phyloP scores from a whole-genome alignment of 1,284 basidiomycete species.

The Cerioporus squamosus region DNA sequence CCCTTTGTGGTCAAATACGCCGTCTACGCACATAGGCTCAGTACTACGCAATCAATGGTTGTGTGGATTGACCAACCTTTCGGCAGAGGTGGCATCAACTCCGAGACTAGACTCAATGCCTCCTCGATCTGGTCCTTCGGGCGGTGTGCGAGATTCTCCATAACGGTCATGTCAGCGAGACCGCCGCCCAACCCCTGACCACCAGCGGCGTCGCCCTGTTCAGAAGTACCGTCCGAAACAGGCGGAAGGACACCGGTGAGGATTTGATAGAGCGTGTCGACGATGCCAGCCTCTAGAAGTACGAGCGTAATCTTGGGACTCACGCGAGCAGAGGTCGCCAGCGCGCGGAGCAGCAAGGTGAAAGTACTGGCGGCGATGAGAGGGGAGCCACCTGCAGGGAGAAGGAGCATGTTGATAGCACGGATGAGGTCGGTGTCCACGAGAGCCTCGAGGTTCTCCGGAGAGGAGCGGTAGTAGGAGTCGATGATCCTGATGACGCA shows the following conservation, averaged over 20 bases:
- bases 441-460: conserved; percentile 84
- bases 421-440: conserved; percentile 84
- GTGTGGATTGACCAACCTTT: conserved; percentile 60
- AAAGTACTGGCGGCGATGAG: conserved; percentile 86
- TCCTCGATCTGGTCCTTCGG: conserved; percentile 98
- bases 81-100: conserved; percentile 89
- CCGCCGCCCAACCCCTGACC: conserved; percentile 84
- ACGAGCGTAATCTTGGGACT: conserved; percentile 87
- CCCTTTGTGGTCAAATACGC: conserved; percentile 89
- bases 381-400: conserved; percentile 86
- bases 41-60: conserved; percentile 6
- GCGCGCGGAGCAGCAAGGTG: conserved; percentile 84
- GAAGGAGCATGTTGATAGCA: conserved; percentile 83
- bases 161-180: conserved; percentile 93
- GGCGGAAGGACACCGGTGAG: conserved; percentile 90
- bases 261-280: conserved; percentile 90
- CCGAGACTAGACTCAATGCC: conserved; percentile 83
- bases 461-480: conserved; percentile 83
- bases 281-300: conserved; percentile 88
- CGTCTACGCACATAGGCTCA: conserved; percentile 56
- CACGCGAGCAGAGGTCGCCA: conserved; percentile 84
- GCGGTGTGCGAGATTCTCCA: conserved; percentile 95
- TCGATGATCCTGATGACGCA: conserved; percentile 93
- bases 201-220: conserved; percentile 63
- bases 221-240: conserved; percentile 53